These are phyloP conservation scores for Candida gigantensis DNA, from an alignment of 1,139 yeast species.

Conservation along the genomic window DNA sequence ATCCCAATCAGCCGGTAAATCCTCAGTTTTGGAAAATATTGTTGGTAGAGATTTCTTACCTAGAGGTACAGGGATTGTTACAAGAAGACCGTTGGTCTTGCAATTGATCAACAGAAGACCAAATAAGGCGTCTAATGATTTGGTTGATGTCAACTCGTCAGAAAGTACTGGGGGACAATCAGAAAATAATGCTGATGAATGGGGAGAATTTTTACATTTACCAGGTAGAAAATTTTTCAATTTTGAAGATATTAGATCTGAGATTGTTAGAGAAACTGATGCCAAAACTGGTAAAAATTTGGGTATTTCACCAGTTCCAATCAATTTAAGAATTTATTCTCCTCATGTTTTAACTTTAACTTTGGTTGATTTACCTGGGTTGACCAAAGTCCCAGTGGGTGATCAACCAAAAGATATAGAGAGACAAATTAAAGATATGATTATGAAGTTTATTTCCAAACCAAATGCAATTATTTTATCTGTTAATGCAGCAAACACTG, in stretches of 20 bases:
- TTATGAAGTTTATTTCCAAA: conserved; percentile 87
- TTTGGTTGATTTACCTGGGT: conserved; percentile 94
- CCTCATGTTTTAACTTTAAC: conserved; percentile 96
- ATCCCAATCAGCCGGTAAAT: conserved; percentile 92
- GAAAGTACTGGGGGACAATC: conserved; percentile 47
- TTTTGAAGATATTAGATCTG: conserved; percentile 88
- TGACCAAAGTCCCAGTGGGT: conserved; percentile 99
- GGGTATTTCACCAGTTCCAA: conserved; percentile 91
- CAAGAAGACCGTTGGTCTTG: conserved; percentile 86
- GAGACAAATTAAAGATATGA: conserved; percentile 91
- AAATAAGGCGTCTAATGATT: conserved; percentile 26
- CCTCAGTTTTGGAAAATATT: conserved; percentile 89
- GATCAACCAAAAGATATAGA: conserved; percentile 99
- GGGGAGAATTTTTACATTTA: conserved; percentile 96
- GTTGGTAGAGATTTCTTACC: conserved; percentile 96
- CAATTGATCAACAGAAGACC: conserved; percentile 75
- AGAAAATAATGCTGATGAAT: conserved; percentile 87
- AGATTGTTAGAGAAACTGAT: conserved; percentile 92
- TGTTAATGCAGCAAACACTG: conserved; percentile 96
- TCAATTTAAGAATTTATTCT: conserved; percentile 89
- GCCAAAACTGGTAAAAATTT: conserved; percentile 89
- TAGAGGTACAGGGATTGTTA: conserved; percentile 93
- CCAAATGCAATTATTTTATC: conserved; percentile 96
- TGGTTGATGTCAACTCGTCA: conserved; percentile 36
- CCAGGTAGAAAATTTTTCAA: conserved; percentile 88